These are phyloP conservation scores for Diatrype stigma DNA, from an alignment of 2,329 filamentous ascomycete species.

Conservation along the genomic window DNA sequence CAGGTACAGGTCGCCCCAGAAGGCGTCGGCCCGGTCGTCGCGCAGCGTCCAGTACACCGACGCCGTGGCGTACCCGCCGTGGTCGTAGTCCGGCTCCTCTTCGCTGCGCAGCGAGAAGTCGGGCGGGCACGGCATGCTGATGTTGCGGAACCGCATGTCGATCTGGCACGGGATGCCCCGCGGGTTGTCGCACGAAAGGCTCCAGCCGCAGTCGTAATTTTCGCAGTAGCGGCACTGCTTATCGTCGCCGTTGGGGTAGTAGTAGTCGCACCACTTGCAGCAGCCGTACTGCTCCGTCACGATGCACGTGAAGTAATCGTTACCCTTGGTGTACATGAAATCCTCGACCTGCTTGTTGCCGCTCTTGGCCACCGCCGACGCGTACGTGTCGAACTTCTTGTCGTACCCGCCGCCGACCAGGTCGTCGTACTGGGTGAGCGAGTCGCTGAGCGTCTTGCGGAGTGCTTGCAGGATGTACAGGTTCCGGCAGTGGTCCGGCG, in stretches of 20 bases:
- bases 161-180: not conserved
- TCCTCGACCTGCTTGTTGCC: conserved; percentile 6
- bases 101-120: conserved; percentile 11
- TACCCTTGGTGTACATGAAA: conserved; percentile 15
- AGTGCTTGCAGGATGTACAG: conserved; percentile 9
- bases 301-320: conserved; percentile 15
- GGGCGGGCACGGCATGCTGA: conserved; percentile 8
- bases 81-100: not conserved
- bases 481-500: conserved; percentile 5
- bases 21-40: conserved; percentile 7
- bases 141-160: not conserved
- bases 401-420: conserved; percentile 19
- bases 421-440: conserved; percentile 11
- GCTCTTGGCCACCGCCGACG: conserved; percentile 7
- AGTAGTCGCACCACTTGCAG: conserved; percentile 1
- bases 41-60: conserved; percentile 10
- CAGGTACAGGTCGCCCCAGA: conserved; percentile 13
- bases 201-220: conserved; percentile 1
- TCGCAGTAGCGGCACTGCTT: conserved; percentile 3
- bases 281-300: conserved; percentile 6
- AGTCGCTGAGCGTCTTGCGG: conserved; percentile 2
- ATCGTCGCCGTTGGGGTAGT: not conserved
- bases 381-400: conserved; percentile 18
- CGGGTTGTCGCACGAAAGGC: not conserved
- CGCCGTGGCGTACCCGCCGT: not conserved